A percentile compares a stretch with the other conserved stretches of the same genome.
Evolutionary conservation across 495 filamentous ascomycete genomes (phyloP).

Genomic region (Astrothelium macrocarpum): DNA sequence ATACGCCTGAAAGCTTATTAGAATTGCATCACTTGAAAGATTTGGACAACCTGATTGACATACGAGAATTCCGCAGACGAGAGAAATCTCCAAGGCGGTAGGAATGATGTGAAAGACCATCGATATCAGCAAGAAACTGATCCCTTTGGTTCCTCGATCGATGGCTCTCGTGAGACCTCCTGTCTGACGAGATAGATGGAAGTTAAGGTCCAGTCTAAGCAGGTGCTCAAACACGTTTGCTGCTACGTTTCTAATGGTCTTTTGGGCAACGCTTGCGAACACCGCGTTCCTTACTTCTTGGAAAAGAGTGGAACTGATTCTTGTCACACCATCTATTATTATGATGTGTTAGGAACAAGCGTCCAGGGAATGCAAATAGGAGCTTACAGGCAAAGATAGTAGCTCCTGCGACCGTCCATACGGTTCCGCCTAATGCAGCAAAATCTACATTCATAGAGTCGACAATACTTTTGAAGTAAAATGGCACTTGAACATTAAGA

Average conservation of each 20-base stretch:
- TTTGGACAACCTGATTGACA: conserved; percentile 9
- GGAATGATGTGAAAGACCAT: conserved; percentile 98
- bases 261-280: conserved; percentile 94
- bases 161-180: conserved; percentile 91
- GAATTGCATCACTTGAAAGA: not conserved
- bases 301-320: conserved; percentile 77
- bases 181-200: conserved; percentile 88
- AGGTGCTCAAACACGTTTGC: conserved; percentile 88
- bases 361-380: not conserved
- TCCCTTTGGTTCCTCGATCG: conserved; percentile 93
- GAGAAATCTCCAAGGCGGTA: conserved; percentile 83
- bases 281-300: conserved; percentile 91
- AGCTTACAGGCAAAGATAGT: conserved; percentile 77
- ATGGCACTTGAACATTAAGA: conserved; percentile 93
- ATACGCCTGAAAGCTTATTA: conserved; percentile 54
- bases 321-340: conserved; percentile 63
- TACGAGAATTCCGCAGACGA: conserved; percentile 86
- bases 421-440: conserved; percentile 68
- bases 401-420: conserved; percentile 75
- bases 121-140: conserved; percentile 89
- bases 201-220: conserved; percentile 78
- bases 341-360: not conserved
- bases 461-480: conserved; percentile 97
- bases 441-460: conserved; percentile 97
- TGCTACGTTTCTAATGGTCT: conserved; percentile 85